phyloP scores from a whole-genome alignment of 2,329 filamentous ascomycete species.

The Lecanicillium sp. region DNA sequence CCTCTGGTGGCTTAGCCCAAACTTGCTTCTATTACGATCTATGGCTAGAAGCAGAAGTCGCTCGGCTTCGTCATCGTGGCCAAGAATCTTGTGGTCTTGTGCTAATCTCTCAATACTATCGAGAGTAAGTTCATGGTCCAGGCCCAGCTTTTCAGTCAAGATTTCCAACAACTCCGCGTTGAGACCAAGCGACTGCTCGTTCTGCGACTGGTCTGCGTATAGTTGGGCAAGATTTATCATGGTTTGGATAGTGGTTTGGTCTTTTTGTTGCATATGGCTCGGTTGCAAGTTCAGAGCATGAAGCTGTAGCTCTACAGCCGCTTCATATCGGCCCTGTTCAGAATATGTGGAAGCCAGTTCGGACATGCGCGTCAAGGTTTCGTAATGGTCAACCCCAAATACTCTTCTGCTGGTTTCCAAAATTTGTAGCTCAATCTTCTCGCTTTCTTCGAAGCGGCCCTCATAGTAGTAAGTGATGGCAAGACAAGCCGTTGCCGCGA shows the following conservation, averaged over 20 bases:
- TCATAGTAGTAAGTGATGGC: constrained; percentile 1
- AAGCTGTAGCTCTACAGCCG: not conserved
- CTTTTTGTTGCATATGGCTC: too few species aligned
- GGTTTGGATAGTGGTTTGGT: too few species aligned
- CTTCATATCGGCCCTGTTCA: not conserved
- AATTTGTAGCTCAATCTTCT: constrained; percentile 9
- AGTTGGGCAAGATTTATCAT: too few species aligned
- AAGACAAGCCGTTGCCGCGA: constrained; percentile 4
- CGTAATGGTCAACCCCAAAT: constrained; percentile 14
- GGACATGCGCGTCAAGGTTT: constrained; percentile 15
- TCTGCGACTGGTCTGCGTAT: too few species aligned
- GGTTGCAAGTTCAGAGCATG: not conserved
- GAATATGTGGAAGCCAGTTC: not conserved
- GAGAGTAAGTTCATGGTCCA: too few species aligned
- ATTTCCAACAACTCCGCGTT: not conserved
- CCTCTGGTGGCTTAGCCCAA: too few species aligned
- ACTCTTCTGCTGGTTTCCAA: constrained; percentile 12
- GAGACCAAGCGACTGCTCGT: too few species aligned
- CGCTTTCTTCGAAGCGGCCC: constrained; percentile 9
- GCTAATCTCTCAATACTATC: too few species aligned
- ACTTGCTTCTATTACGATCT: too few species aligned
- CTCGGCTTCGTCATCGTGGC: too few species aligned
- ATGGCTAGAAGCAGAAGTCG: too few species aligned
- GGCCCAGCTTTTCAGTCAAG: not conserved
- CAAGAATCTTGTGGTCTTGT: too few species aligned